Evolutionary conservation across 176 grass and related monocot genomes (phyloP), one percentile per base, ranked within the genome.

Genomic region (Ampelocalamus luodianensis): DNA sequence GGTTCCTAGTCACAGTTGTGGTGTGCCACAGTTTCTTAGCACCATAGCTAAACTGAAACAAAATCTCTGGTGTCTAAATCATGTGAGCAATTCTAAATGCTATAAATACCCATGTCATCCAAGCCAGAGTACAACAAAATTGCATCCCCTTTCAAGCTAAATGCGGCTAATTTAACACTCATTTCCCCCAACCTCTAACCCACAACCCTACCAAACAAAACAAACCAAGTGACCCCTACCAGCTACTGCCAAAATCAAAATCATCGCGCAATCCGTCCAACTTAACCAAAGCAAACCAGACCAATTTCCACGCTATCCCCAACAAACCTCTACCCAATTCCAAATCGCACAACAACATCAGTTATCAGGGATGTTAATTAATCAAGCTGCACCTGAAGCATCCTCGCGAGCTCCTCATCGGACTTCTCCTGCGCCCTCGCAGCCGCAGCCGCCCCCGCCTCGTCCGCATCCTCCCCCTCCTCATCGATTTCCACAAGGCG

Each of bases 361-460:
- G 26, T 1, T 54, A 67, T 54, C 48, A 13, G 56, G 72, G 39
- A 23, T 60, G 58, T 46, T 26, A 86, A 48, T 24, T 46, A 82
- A 71, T 26, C 0, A 72, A 0, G 22, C 0, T 16, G 32, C 68
- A 94, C 96, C 96, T 94, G 88, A 81, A 92, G 85, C 86, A 88
- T 76, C 56, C 90, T 87, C 55, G 90, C 91, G 51, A 99, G 72
- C 82, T 99, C 91, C 78, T 99, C 90, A 53, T 96, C 93, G 15
- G 88, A 94, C 61, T 78, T 87, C 67, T 91, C 90, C 14, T 90
- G 85, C 42, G 72, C 86, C 39, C 18, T 82, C 3, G 50, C 20
- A 72, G 43, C 67, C 42, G 2, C 29, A 1, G 66, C 48, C 68
- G 53, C 81, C 34, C 18, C 43, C 16, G 59, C 59, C 50, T 43